Percentiles rank a stretch among this genome's conserved stretches.
phyloP scores from a whole-genome alignment of 768 basidiomycete species.

The Punctularia strigosozonata region DNA sequence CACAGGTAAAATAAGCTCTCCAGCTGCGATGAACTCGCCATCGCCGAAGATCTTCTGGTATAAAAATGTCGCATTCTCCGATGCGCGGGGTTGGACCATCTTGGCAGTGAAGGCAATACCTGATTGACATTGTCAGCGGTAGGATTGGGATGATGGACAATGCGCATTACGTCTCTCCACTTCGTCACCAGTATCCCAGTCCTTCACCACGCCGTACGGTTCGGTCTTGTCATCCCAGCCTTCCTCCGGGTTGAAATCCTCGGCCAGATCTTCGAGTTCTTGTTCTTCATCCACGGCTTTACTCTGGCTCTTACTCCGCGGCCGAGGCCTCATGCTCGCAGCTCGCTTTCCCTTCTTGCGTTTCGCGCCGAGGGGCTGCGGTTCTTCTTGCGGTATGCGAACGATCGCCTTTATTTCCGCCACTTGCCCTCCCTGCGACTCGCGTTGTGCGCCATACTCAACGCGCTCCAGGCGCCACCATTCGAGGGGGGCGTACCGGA shows the following conservation, averaged over 20 bases:
- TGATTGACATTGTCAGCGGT: slow-evolving; percentile 18
- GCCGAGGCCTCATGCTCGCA: no score
- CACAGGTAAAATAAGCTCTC: slow-evolving; percentile 74
- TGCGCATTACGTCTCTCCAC: slow-evolving; percentile 49
- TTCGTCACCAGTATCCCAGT: slow-evolving; percentile 51
- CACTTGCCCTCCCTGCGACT: slow-evolving; percentile 38
- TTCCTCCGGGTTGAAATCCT: slow-evolving; percentile 30
- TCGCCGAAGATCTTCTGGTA: slow-evolving; percentile 93
- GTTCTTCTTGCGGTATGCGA: slow-evolving; percentile 38
- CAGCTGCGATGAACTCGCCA: slow-evolving; percentile 83
- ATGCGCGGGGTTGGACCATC: slow-evolving; percentile 50
- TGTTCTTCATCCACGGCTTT: slow-evolving; percentile 33
- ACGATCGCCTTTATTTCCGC: slow-evolving; percentile 59
- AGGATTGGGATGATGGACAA: background rate
- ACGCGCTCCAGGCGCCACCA: slow-evolving; percentile 92
- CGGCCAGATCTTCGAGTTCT: background rate
- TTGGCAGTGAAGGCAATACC: slow-evolving; percentile 71
- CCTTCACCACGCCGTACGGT: slow-evolving; percentile 52
- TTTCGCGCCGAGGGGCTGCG: slow-evolving; percentile 33
- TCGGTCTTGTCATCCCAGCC: slow-evolving; percentile 83
- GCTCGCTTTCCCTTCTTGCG: slow-evolving; percentile 23
- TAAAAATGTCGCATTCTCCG: slow-evolving; percentile 57
- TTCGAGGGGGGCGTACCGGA: slow-evolving; percentile 63
- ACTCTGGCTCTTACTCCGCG: slow-evolving; percentile 25
- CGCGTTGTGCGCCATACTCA: slow-evolving; percentile 64